phyloP scores from a whole-genome alignment of 2,329 filamentous ascomycete genomes.

The Fusarium acutatum region DNA sequence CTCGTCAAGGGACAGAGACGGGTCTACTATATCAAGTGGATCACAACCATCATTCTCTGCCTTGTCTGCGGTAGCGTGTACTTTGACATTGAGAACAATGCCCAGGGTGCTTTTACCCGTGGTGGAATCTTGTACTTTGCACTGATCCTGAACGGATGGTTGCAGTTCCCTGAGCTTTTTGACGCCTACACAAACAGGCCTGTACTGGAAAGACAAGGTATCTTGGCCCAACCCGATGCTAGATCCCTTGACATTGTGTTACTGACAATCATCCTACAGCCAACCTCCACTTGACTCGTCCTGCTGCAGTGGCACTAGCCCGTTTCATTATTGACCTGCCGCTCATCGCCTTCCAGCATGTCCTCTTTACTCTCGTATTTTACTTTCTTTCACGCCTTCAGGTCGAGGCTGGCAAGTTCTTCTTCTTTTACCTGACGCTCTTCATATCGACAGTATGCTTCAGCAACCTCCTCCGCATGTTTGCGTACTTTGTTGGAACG shows the following conservation, averaged over 20 bases:
- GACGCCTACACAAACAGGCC: neutral
- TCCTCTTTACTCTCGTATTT: neutral
- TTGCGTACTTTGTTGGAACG: neutral
- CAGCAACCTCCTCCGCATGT: neutral
- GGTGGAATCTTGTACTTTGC: neutral
- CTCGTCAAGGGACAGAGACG: neutral
- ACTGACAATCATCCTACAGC: neutral
- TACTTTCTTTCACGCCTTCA: neutral
- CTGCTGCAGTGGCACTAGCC: neutral
- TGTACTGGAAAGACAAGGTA: neutral
- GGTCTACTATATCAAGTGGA: neutral
- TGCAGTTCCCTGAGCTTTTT: neutral
- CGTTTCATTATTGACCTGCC: neutral
- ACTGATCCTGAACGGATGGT: neutral
- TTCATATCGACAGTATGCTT: neutral
- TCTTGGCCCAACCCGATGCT: accelerated
- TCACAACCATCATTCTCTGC: neutral
- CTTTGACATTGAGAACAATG: neutral
- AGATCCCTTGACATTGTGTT: too few species aligned
- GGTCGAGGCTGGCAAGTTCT: neutral
- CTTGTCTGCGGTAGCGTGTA: neutral
- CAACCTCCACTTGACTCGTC: neutral
- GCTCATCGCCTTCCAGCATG: neutral
- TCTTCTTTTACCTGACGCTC: neutral
- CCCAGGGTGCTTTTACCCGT: neutral